Evolutionary conservation across 176 grass and related monocot species (phyloP), one percentile per base, ranked within the genome.

Genomic region (barley (Hordeum vulgare)): DNA sequence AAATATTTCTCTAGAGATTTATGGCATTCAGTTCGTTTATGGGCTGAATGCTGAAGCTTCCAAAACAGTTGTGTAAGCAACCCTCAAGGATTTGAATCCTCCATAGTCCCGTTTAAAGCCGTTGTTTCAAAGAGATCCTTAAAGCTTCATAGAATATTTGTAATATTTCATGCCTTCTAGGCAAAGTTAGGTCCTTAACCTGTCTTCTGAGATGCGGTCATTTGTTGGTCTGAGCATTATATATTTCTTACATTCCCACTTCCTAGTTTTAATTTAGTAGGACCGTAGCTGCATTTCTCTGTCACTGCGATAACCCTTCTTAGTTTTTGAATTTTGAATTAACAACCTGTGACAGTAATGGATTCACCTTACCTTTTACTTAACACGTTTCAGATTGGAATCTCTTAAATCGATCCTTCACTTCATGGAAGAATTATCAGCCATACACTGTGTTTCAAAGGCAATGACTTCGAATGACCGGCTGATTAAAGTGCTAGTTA

Each of bases 371-470:
- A 54, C 25, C 74, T 62, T 60, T 74, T 90, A 54, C 29, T 80
- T 44, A 61, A 82, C 12, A 67, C 47, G 62, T 95, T 78, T 88
- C 89, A 98, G 96, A 66, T 80, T 56, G 13, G 64, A 45, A 77
- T 66, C 82, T 88, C 76, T 98, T 77, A 83, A 87, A 83, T 83
- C 90, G 41, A 61, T 91, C 80, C 89, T 98, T 95, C 81, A 67
- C 66, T 75, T 98, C 70, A 61, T 94, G 81, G 96, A 98, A 82
- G 90, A 84, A 83, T 86, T 98, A 73, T 98, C 93, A 42, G 62
- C 89, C 37, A 36, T 88, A 80, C 87, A 95, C 82, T 84, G 68
- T 64, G 93, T 83, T 90, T 90, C 84, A 74, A 67, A 86, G 85
- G 35, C 78, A 39, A 87, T 93, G 87, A 79, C 89, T 63, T 88